Evolutionary conservation across 352 stramenopile species (phyloP), one percentile per base, ranked within the genome.

Genomic region (Pelagophyceae sp.): DNA sequence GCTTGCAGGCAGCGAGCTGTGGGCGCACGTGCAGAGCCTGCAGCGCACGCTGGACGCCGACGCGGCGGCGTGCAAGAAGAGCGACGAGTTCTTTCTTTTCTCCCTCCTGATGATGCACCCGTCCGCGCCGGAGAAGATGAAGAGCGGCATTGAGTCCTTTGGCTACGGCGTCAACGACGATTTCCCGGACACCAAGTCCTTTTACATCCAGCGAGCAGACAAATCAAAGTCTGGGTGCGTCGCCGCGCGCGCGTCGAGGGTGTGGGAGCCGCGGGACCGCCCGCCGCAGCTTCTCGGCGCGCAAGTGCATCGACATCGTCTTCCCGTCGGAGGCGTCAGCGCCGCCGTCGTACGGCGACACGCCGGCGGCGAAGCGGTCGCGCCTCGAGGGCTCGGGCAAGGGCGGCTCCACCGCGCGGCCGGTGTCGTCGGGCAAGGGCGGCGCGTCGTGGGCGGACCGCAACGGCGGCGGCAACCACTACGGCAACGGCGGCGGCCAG

Each of bases 281-380:
- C n/a, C n/a, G n/a, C n/a, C n/a, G n/a, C 17, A 37, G 67, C 67
- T 74, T 74, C 38, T 54, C 33, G 15, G 67, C 67, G 23, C 67
- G 67, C 67, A 74, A 74, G 67, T 74, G 67, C 67, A n/a, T 74
- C 67, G 67, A 74, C n/a, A 31, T 29, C 17, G 2, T 74, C 67
- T 74, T 37, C 38, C 35, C 33, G 67, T 2, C 20, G 38, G 33
- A 74, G 35, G 33, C 23, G 11, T 67, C 58, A 11, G 5, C 15
- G 27, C 5, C 23, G 15, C 58, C 23, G 6, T 31, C 15, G 15
- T 67, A 31, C 58, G 27, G 31, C 58, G 58, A 31, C 58, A 33
- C 58, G 58, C 58, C 23, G 11, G 23, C 29, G 11, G 58, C 23
- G 58, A 67, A 67, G 58, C 23, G 58, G 15, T 54, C 23, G 45